These are phyloP conservation scores for Anisogramma anomala DNA, from an alignment of 2,329 filamentous ascomycete species.

Conservation along the genomic window DNA sequence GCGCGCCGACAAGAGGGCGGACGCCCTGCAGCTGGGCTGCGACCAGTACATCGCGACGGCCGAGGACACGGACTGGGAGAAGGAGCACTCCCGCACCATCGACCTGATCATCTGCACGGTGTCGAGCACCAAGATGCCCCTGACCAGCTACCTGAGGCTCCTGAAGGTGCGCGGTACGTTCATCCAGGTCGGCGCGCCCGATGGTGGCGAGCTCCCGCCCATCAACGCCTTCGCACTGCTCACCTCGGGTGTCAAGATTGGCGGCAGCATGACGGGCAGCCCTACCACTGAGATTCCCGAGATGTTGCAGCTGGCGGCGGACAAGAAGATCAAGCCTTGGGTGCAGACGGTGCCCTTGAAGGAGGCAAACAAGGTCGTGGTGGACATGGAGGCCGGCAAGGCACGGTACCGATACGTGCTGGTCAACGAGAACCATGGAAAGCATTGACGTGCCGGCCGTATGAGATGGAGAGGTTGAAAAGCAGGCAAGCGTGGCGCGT, in stretches of 20 bases:
- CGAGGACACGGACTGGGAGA: conserved; percentile 41
- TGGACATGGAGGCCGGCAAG: conserved; percentile 45
- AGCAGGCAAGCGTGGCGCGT: too few relatives aligned
- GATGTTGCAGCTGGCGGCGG: conserved; percentile 46
- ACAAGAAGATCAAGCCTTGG: conserved; percentile 45
- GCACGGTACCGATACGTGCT: conserved; percentile 36
- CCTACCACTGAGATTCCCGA: conserved; percentile 41
- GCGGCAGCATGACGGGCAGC: conserved; percentile 32
- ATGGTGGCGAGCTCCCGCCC: conserved; percentile 31
- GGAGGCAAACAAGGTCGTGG: conserved; percentile 41
- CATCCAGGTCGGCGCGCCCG: conserved; percentile 53
- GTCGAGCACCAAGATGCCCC: conserved; percentile 40
- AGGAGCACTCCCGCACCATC: conserved; percentile 35
- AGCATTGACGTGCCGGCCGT: too few relatives aligned
- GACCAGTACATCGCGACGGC: conserved; percentile 31
- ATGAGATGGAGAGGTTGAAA: too few relatives aligned
- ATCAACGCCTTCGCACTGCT: conserved; percentile 48
- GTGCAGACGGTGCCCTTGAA: conserved; percentile 41
- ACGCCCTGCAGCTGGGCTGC: conserved; percentile 45
- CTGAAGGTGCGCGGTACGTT: conserved; percentile 49
- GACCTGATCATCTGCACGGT: conserved; percentile 49
- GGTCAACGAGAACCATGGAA: conserved; percentile 28
- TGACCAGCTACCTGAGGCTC: conserved; percentile 47
- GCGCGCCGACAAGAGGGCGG: conserved; percentile 36
- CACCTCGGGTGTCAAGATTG: conserved; percentile 37